These are phyloP conservation scores for Diplodia scrobiculata DNA, from an alignment of 2,329 filamentous ascomycete genomes.

Conservation along the genomic window DNA sequence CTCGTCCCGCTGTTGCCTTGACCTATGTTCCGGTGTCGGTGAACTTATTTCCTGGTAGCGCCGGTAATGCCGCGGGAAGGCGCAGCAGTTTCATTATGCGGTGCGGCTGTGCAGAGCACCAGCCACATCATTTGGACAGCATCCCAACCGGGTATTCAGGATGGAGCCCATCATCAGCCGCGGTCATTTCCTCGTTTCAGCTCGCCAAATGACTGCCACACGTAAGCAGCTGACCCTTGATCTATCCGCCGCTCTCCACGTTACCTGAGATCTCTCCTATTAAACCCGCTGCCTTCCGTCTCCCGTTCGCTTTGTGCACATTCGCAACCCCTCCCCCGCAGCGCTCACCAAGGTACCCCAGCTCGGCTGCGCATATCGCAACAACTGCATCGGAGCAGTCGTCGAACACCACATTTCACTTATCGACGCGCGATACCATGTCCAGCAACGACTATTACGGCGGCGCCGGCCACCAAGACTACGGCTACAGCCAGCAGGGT, in stretches of 20 bases:
- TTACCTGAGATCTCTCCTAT: conserved; percentile 14
- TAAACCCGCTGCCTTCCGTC: conserved; percentile 9
- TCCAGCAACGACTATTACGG: conserved; percentile 43
- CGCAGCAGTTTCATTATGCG: neutral
- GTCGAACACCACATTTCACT: neutral
- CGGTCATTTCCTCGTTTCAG: conserved; percentile 24
- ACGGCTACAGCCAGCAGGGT: conserved; percentile 28
- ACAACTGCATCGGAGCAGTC: neutral
- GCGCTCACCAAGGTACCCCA: neutral
- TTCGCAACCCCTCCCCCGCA: conserved; percentile 6
- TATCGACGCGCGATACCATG: conserved; percentile 30
- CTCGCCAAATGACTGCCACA: conserved; percentile 23
- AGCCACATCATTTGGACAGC: conserved; percentile 9
- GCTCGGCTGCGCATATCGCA: neutral
- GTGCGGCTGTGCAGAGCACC: conserved; percentile 4
- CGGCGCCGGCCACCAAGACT: conserved; percentile 34
- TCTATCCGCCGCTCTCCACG: conserved; percentile 13
- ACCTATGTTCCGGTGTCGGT: neutral
- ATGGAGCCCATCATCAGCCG: conserved; percentile 18
- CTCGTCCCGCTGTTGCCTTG: neutral
- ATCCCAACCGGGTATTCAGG: conserved; percentile 12
- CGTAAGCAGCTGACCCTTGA: conserved; percentile 24
- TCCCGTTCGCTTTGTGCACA: neutral
- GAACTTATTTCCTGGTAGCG: conserved; percentile 3
- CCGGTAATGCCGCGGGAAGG: neutral